phyloP scores from a whole-genome alignment of 106 monocot genomes.

The Triglochin maritima region DNA sequence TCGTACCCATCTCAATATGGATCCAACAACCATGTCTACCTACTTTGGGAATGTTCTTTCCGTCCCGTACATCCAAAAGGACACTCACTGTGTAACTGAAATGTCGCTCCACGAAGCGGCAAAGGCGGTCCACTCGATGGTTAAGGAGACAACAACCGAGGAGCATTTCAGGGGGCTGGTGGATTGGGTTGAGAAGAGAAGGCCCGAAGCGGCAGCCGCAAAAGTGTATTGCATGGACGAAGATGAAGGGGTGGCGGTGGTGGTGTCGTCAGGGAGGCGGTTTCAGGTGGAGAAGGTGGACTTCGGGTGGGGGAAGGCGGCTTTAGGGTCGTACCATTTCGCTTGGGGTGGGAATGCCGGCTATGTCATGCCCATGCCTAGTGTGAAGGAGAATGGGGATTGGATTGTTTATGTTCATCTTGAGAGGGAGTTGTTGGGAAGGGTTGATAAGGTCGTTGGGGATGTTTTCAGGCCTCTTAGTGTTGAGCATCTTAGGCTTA shows the following conservation, averaged over 20 bases:
- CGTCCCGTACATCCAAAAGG: conserved; percentile 30
- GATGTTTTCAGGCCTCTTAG: conserved; percentile 30
- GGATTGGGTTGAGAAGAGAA: conserved; percentile 63
- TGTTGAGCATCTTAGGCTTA: conserved; percentile 11
- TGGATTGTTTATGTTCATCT: conserved; percentile 66
- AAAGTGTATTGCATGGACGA: conserved; percentile 27
- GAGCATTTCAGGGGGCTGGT: conserved; percentile 61
- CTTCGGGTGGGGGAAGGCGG: conserved; percentile 71
- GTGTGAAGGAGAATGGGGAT: conserved; percentile 30
- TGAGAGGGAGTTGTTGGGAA: conserved; percentile 11
- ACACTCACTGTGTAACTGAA: conserved; percentile 6
- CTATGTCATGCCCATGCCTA: conserved; percentile 85
- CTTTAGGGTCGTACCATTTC: conserved; percentile 70
- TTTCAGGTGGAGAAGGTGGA: conserved; percentile 53
- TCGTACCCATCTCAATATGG: conserved; percentile 21
- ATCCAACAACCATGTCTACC: no score
- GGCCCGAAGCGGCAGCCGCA: conserved; percentile 38
- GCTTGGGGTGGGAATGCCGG: conserved; percentile 46
- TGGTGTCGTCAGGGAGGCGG: conserved; percentile 63
- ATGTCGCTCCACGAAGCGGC: conserved; percentile 34
- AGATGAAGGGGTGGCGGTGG: conserved; percentile 28
- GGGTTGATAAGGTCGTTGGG: conserved; percentile 26
- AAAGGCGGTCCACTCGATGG: conserved; percentile 31
- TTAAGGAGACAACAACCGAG: conserved; percentile 28
- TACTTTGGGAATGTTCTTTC: conserved; percentile 85